phyloP scores from a whole-genome alignment of 345 rosid species.

The Bruguiera gymnorhiza region DNA sequence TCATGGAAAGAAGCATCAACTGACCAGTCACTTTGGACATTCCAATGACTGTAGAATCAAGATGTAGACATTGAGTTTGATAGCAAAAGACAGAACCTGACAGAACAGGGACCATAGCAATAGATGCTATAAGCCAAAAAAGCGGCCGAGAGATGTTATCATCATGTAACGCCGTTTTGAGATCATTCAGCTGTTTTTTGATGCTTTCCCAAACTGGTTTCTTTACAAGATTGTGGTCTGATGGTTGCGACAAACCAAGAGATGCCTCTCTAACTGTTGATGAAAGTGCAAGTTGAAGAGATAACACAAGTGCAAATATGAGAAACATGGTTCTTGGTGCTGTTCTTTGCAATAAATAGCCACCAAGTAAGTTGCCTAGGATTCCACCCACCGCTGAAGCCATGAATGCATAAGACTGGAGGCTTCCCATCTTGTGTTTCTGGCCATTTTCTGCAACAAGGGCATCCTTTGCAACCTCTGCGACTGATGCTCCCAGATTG shows the following conservation, averaged over 20 bases:
- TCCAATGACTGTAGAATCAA: constrained; percentile 68
- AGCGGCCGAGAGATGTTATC: constrained; percentile 56
- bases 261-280: constrained; percentile 46
- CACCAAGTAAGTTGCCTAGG: constrained; percentile 77
- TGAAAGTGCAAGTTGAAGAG: constrained; percentile 56
- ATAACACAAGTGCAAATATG: constrained; percentile 43
- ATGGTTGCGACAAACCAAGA: constrained; percentile 46
- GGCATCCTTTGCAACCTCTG: constrained; percentile 86
- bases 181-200: constrained; percentile 47
- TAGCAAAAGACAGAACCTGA: constrained; percentile 83
- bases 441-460: constrained; percentile 83
- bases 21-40: constrained; percentile 80
- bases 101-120: constrained; percentile 60
- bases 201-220: constrained; percentile 42
- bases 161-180: constrained; percentile 47
- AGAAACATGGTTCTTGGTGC: constrained; percentile 56
- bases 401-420: constrained; percentile 83
- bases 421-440: constrained; percentile 46
- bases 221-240: constrained; percentile 16
- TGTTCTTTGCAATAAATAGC: constrained; percentile 48
- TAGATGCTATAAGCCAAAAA: constrained; percentile 67
- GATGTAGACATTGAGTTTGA: constrained; percentile 73
- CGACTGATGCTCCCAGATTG: constrained; percentile 78
- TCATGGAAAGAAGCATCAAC: constrained; percentile 54
- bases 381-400: constrained; percentile 83